Evolutionary conservation across 2,329 filamentous ascomycete species (phyloP).

Genomic region (Orbilia ellipsospora): DNA sequence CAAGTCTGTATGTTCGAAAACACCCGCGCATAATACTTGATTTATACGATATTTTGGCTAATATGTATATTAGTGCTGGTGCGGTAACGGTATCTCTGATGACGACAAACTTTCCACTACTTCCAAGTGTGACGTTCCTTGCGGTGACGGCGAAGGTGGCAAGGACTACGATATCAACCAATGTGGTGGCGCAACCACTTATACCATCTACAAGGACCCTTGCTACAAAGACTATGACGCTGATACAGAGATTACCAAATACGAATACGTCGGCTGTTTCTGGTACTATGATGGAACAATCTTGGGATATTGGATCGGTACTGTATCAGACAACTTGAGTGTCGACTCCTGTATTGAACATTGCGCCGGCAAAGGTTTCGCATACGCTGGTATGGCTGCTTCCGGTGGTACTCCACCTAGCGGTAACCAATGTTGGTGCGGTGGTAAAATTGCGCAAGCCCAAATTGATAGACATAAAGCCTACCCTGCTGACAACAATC

Average conservation of each 20-base stretch:
- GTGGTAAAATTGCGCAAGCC: conserved; percentile 7
- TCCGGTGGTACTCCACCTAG: not conserved
- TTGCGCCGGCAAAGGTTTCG: conserved; percentile 5
- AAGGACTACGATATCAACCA: conserved; percentile 2
- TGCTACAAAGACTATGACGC: conserved; percentile 10
- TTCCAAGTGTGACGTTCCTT: conserved; percentile 9
- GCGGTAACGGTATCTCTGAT: conserved; percentile 5
- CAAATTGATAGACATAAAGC: not conserved
- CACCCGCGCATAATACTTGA: not conserved
- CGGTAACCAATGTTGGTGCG: conserved; percentile 28
- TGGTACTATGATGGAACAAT: conserved; percentile 3
- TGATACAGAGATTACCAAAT: not conserved
- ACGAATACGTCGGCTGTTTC: conserved; percentile 18
- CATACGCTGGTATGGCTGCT: conserved; percentile 18
- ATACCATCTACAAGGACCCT: conserved; percentile 31
- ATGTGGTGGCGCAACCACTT: conserved; percentile 17
- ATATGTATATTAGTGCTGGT: conserved; percentile 22
- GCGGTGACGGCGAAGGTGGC: conserved; percentile 2
- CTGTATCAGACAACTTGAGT: conserved; percentile 11
- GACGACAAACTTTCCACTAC: conserved; percentile 9
- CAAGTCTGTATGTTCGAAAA: conserved; percentile 8
- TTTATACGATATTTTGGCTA: not conserved
- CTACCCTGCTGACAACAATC: not conserved
- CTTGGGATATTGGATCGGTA: conserved; percentile 5
- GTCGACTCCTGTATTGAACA: conserved; percentile 10